Evolutionary conservation across 1,284 basidiomycete genomes (phyloP).

Genomic region (Stygiomarasmius scandens): DNA sequence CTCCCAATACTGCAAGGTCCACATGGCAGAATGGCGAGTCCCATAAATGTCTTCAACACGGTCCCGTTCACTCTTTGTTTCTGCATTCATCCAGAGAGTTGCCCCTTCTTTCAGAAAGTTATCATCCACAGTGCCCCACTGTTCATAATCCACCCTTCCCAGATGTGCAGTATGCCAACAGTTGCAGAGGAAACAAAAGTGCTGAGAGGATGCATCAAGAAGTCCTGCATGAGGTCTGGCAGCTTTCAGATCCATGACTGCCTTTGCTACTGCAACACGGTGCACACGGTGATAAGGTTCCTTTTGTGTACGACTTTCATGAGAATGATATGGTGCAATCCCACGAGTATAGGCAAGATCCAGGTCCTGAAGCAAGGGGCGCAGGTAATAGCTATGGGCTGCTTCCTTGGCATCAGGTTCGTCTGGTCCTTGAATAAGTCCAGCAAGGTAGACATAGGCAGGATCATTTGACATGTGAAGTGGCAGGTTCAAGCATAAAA

Average conservation of each 20-base stretch:
- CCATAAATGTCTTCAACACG: background rate
- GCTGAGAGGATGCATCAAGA: background rate
- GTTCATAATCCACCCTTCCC: background rate
- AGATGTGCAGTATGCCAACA: background rate
- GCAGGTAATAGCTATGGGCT: conserved; percentile 7
- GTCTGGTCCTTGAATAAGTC: conserved; percentile 12
- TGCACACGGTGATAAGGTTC: background rate
- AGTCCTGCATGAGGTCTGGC: conserved; percentile 3
- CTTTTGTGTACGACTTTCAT: background rate
- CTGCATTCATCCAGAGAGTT: background rate
- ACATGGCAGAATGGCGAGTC: conserved; percentile 1
- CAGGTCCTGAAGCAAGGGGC: conserved; percentile 7
- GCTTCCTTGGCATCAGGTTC: conserved; percentile 11
- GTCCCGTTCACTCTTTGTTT: background rate
- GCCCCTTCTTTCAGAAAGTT: conserved; percentile 1
- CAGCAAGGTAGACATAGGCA: conserved; percentile 11
- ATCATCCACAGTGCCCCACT: background rate
- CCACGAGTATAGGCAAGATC: conserved; percentile 5
- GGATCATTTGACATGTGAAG: conserved; percentile 7
- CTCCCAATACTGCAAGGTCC: conserved; percentile 1
- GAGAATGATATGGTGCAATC: background rate
- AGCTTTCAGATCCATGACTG: conserved; percentile 4
- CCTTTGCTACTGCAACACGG: background rate
- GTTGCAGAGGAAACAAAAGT: conserved; percentile 3
- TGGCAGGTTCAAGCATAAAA: conserved; percentile 3